phyloP scores from a whole-genome alignment of 805 yeast genomes.

The Yarrowia porcina region DNA sequence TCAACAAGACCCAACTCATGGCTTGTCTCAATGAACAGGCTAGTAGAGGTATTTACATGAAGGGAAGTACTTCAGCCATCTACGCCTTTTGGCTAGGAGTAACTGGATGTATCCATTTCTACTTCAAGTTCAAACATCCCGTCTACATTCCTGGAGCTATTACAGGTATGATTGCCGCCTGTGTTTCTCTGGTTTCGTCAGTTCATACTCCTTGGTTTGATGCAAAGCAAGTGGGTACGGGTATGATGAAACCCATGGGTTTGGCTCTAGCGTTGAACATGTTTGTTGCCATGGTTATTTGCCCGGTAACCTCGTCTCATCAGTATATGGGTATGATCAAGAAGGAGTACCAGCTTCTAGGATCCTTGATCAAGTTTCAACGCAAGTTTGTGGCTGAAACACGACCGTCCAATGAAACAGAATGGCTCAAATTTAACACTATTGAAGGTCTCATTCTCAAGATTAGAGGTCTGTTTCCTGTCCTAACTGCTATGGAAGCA shows the following conservation, averaged over 20 bases:
- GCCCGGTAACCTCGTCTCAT: slow-evolving; percentile 35
- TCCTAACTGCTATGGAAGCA: slow-evolving; percentile 28
- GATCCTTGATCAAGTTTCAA: slow-evolving; percentile 18
- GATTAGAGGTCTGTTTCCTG: slow-evolving; percentile 26
- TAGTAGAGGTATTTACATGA: background rate
- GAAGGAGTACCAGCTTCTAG: slow-evolving; percentile 29
- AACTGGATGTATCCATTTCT: slow-evolving; percentile 5
- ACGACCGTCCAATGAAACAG: slow-evolving; percentile 28
- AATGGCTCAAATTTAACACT: slow-evolving; percentile 18
- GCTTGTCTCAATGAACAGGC: background rate
- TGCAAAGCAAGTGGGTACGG: slow-evolving; percentile 31
- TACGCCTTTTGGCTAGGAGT: slow-evolving; percentile 14
- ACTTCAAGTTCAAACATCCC: slow-evolving; percentile 26
- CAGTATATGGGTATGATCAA: slow-evolving; percentile 29
- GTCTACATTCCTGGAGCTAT: slow-evolving; percentile 32
- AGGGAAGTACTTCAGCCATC: background rate
- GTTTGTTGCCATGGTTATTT: slow-evolving; percentile 31
- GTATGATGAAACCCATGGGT: slow-evolving; percentile 33
- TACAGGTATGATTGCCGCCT: slow-evolving; percentile 31
- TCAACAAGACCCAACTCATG: background rate
- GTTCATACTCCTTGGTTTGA: slow-evolving; percentile 31
- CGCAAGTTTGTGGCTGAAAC: slow-evolving; percentile 23
- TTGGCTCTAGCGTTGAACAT: slow-evolving; percentile 33
- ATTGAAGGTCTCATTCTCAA: slow-evolving; percentile 12
- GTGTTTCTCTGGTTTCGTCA: slow-evolving; percentile 28